Evolutionary conservation across 345 rosid genomes (phyloP).

Genomic region (Heritiera littoralis): DNA sequence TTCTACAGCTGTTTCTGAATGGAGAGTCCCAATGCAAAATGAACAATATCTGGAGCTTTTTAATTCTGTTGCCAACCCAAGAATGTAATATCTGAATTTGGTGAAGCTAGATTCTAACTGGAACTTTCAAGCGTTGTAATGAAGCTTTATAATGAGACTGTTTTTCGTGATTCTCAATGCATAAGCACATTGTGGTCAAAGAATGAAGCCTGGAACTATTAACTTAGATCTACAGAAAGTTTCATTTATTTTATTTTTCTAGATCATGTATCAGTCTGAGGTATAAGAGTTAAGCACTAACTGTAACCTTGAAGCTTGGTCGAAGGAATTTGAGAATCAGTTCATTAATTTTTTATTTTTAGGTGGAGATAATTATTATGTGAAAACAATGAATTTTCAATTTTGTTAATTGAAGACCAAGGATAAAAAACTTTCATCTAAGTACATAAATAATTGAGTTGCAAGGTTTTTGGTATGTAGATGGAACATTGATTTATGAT

Average conservation of each 20-base stretch:
- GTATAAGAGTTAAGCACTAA: neutral
- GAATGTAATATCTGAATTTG: neutral
- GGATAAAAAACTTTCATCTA: neutral
- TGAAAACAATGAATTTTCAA: neutral
- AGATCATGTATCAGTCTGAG: neutral
- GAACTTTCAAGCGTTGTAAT: neutral
- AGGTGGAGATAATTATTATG: neutral
- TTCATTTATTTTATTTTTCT: neutral
- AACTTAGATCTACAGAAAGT: neutral
- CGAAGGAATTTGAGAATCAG: neutral
- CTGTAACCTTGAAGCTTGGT: neutral
- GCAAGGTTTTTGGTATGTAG: neutral
- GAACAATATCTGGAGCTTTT: neutral
- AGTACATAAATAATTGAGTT: neutral
- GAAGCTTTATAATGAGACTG: conserved; percentile 3
- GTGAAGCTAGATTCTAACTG: neutral
- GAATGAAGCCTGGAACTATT: neutral
- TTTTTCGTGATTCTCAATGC: neutral
- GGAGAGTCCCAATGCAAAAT: neutral
- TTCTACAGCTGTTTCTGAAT: neutral
- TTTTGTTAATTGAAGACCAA: neutral
- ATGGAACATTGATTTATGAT: neutral
- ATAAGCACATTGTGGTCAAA: neutral
- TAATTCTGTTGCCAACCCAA: neutral
- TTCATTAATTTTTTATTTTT: neutral